Evolutionary conservation across 768 basidiomycete genomes (phyloP).

Genomic region (Lactarius indigo): DNA sequence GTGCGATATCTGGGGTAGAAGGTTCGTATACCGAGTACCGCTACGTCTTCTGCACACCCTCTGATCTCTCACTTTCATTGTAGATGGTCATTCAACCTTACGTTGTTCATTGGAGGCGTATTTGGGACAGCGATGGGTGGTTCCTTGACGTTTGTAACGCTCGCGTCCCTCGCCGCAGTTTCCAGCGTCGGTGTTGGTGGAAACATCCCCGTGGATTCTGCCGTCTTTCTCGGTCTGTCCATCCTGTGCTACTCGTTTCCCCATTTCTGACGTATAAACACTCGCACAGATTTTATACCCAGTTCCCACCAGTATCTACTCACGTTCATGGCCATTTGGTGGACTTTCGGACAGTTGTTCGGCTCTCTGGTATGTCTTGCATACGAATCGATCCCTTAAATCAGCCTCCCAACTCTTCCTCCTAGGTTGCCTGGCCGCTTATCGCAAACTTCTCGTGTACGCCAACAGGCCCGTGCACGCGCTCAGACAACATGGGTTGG

Average conservation of each 20-base stretch:
- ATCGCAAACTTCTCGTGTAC: conserved; percentile 53
- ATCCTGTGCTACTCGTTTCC: background rate
- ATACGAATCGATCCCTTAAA: background rate
- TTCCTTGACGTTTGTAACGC: conserved; percentile 43
- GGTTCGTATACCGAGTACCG: conserved; percentile 29
- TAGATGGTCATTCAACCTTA: conserved; percentile 53
- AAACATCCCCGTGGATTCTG: conserved; percentile 54
- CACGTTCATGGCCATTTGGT: conserved; percentile 56
- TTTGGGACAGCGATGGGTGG: conserved; percentile 52
- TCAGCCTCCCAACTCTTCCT: background rate
- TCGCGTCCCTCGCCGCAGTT: conserved; percentile 46
- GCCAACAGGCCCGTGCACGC: conserved; percentile 36
- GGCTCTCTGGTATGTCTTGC: conserved; percentile 40
- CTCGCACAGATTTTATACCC: conserved; percentile 45
- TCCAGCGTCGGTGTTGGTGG: conserved; percentile 52
- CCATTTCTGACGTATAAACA: background rate
- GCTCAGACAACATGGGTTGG: conserved; percentile 59
- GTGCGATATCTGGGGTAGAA: conserved; percentile 51
- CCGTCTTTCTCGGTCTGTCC: conserved; percentile 45
- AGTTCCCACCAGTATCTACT: conserved; percentile 55
- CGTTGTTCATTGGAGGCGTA: conserved; percentile 49
- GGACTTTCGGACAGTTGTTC: conserved; percentile 54
- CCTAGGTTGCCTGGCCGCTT: conserved; percentile 56
- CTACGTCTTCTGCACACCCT: background rate
- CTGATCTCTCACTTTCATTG: background rate